These are phyloP conservation scores for Penicillium cataractarum DNA, from an alignment of 495 filamentous ascomycete species.

Conservation along the genomic window DNA sequence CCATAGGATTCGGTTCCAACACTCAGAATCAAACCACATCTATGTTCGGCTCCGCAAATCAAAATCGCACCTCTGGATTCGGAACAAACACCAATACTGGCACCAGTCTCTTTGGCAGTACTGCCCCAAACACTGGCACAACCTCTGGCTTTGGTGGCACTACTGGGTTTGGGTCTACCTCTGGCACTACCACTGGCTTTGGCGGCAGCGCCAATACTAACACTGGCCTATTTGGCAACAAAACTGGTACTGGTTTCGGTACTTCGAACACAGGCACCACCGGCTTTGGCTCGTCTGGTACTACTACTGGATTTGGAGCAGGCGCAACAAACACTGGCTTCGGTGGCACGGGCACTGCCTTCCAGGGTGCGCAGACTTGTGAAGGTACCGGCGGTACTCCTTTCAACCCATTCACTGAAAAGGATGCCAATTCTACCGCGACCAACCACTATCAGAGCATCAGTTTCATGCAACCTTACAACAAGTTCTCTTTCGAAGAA, in stretches of 20 bases:
- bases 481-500: conserved; percentile 89
- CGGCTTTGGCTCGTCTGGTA: conserved; percentile 34
- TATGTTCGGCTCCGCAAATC: conserved; percentile 37
- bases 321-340: conserved; percentile 44
- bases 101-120: conserved; percentile 24
- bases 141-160: conserved; percentile 1
- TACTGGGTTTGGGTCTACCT: conserved; percentile 17
- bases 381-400: conserved; percentile 74
- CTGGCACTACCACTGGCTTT: conserved; percentile 47
- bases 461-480: conserved; percentile 81
- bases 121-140: not conserved
- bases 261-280: conserved; percentile 44
- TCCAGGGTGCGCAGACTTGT: conserved; percentile 48
- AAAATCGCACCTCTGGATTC: conserved; percentile 50
- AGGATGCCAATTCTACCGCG: conserved; percentile 63
- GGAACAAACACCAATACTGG: conserved; percentile 41
- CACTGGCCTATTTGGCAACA: conserved; percentile 57
- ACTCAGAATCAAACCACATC: conserved; percentile 39
- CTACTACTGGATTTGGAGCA: conserved; percentile 30
- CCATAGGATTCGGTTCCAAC: conserved; percentile 44
- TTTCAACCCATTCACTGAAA: conserved; percentile 79
- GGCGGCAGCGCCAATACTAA: conserved; percentile 51
- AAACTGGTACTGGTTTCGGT: conserved; percentile 29
- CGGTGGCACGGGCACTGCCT: conserved; percentile 51
- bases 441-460: conserved; percentile 86